These are phyloP conservation scores for Mrakia hoshinonis DNA, from an alignment of 768 basidiomycete species.

Conservation along the genomic window DNA sequence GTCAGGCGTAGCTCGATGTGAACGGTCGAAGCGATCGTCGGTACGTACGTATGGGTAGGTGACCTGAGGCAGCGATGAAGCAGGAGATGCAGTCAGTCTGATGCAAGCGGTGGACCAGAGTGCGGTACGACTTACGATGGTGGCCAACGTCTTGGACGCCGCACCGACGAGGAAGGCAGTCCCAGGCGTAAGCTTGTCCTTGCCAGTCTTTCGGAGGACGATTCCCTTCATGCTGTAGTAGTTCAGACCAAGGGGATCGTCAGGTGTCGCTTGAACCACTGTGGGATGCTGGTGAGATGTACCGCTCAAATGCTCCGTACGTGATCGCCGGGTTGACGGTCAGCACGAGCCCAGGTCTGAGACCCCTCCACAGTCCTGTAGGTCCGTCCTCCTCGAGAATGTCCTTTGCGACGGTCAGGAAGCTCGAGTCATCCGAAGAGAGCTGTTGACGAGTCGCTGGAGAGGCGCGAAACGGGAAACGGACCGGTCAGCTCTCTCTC, in stretches of 20 bases:
- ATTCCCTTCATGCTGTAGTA: slow-evolving; percentile 54
- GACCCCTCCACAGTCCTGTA: slow-evolving; percentile 79
- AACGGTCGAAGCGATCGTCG: neutral
- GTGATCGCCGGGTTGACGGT: slow-evolving; percentile 98
- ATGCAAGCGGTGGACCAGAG: too few species aligned
- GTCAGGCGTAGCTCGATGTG: slow-evolving; percentile 41
- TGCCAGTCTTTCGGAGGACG: slow-evolving; percentile 51
- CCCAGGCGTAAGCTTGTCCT: slow-evolving; percentile 63
- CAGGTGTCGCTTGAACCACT: neutral
- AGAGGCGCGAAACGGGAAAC: neutral
- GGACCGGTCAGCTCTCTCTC: too few species aligned
- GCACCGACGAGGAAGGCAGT: slow-evolving; percentile 81
- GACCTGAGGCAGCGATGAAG: slow-evolving; percentile 49
- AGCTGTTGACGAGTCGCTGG: slow-evolving; percentile 88
- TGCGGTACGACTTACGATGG: slow-evolving; percentile 53
- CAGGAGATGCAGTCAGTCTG: neutral
- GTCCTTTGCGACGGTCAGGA: slow-evolving; percentile 69
- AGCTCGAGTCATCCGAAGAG: slow-evolving; percentile 35
- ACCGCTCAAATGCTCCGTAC: slow-evolving; percentile 83
- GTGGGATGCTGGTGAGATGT: neutral
- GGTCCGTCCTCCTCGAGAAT: slow-evolving; percentile 84
- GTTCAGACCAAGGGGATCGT: neutral
- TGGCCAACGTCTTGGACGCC: slow-evolving; percentile 87
- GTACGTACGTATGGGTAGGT: slow-evolving; percentile 65
- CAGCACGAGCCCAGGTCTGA: slow-evolving; percentile 82